Evolutionary conservation across 2,329 filamentous ascomycete genomes (phyloP), one percentile per base, ranked within the genome.

Genomic region (Paramyrothecium roridum): DNA sequence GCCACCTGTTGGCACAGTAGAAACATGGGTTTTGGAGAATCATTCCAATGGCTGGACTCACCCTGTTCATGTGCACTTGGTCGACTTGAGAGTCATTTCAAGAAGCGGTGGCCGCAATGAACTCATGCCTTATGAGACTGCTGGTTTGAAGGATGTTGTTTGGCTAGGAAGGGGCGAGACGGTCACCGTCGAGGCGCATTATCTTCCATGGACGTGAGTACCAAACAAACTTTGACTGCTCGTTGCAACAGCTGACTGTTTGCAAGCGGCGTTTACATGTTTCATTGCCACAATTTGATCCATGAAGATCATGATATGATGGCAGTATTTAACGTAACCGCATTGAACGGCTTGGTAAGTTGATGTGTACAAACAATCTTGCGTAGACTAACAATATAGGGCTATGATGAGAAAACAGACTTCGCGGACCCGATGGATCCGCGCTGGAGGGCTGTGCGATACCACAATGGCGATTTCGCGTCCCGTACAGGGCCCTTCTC

Each of bases 21-120:
- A 78, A 61, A 63, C 73, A 21, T 79, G 75, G 75, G 66, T 73
- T 59, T 63, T 78, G 11, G 65, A 70, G 49, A 80, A 83, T 61
- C 43, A 58, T 13, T 45, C 40, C 4, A 20, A 20, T 17, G 40
- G 40, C 19, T 45, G 40, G 40, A 45, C 40, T n/a, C 40, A 45
- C 16, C 40, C 40, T n/a, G 19, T 45, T n/a, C 40, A 45, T 13
- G 40, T 45, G 6, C 40, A 45, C 16, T 20, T 45, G 7, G 40
- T 45, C 17, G 40, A 45, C 16, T 13, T 45, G 40, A 4, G 19
- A 4, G 40, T 45, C 4, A 17, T 45, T 45, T 45, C 40, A 45
- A 17, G 40, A 45, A 45, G 17, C 7, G 40, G 40, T 7, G 19
- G 19, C 7, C 40, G 40, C 16, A 50, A 50, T 23, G 40, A 20